A percentile compares a stretch with the other conserved stretches of the same genome.
phyloP scores from a whole-genome alignment of 331 rosid species.

The Erythrophleum ivorense region DNA sequence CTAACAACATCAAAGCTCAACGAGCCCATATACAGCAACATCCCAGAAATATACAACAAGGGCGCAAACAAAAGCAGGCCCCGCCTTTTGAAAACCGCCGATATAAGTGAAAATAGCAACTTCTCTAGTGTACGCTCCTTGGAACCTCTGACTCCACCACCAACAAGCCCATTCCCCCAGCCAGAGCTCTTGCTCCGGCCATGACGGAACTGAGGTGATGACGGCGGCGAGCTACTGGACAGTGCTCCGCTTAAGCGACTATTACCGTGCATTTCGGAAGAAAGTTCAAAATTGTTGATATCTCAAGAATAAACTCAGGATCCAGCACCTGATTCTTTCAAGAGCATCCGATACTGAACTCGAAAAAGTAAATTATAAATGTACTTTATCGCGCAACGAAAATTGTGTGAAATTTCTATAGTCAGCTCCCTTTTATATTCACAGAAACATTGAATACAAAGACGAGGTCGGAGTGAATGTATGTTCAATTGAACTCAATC shows the following conservation, averaged over 20 bases:
- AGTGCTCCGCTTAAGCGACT: slow-evolving; percentile 67
- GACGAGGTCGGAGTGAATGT: background rate
- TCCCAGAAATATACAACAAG: slow-evolving; percentile 79
- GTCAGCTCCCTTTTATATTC: background rate
- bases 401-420: background rate
- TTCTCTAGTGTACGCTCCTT: slow-evolving; percentile 65
- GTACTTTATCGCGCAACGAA: background rate
- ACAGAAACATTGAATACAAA: background rate
- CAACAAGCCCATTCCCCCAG: slow-evolving; percentile 31
- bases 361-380: background rate
- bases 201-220: slow-evolving; percentile 74
- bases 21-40: slow-evolving; percentile 91
- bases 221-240: slow-evolving; percentile 61
- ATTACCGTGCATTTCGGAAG: slow-evolving; percentile 66
- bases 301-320: slow-evolving; percentile 23
- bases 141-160: slow-evolving; percentile 35
- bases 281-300: slow-evolving; percentile 19
- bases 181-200: slow-evolving; percentile 57
- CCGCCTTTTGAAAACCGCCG: slow-evolving; percentile 71
- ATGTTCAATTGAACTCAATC: background rate
- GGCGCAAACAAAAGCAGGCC: slow-evolving; percentile 92
- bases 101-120: slow-evolving; percentile 56
- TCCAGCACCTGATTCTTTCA: slow-evolving; percentile 21
- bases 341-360: slow-evolving; percentile 5
- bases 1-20: slow-evolving; percentile 73